Evolutionary conservation across 164 flowering plant genomes (phyloP).

Genomic region (Magnolia officinalis): DNA sequence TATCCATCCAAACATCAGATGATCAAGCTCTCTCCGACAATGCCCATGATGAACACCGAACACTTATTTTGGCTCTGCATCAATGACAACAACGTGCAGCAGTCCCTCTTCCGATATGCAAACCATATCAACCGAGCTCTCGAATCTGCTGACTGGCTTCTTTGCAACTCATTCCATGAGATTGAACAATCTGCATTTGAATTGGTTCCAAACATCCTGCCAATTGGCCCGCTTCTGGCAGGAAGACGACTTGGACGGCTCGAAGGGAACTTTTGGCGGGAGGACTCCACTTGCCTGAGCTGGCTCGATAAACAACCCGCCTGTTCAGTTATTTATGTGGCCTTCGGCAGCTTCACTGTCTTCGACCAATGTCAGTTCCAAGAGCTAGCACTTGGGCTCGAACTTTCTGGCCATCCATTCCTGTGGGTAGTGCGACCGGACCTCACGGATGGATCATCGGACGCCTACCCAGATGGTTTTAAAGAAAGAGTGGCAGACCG

Average conservation of each 20-base stretch:
- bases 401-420: neutral
- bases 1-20: slow-evolving; percentile 5
- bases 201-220: neutral
- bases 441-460: neutral
- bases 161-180: slow-evolving; percentile 41
- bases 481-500: neutral
- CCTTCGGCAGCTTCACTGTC: slow-evolving; percentile 1
- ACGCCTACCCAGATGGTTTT: slow-evolving; percentile 10
- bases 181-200: slow-evolving; percentile 23
- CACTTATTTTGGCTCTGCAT: slow-evolving; percentile 21
- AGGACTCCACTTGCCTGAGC: slow-evolving; percentile 3
- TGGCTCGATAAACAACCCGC: slow-evolving; percentile 2
- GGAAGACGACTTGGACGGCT: neutral
- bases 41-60: slow-evolving; percentile 21
- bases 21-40: slow-evolving; percentile 19
- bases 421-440: slow-evolving; percentile 6
- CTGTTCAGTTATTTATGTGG: neutral
- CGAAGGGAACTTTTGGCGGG: slow-evolving; percentile 5
- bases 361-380: neutral
- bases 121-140: slow-evolving; percentile 1
- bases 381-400: neutral
- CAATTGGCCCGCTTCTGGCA: slow-evolving; percentile 7
- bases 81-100: neutral
- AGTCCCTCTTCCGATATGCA: slow-evolving; percentile 12
- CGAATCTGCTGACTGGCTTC: slow-evolving; percentile 18